phyloP scores from a whole-genome alignment of 2,329 filamentous ascomycete species.

The Aspergillus tanneri region DNA sequence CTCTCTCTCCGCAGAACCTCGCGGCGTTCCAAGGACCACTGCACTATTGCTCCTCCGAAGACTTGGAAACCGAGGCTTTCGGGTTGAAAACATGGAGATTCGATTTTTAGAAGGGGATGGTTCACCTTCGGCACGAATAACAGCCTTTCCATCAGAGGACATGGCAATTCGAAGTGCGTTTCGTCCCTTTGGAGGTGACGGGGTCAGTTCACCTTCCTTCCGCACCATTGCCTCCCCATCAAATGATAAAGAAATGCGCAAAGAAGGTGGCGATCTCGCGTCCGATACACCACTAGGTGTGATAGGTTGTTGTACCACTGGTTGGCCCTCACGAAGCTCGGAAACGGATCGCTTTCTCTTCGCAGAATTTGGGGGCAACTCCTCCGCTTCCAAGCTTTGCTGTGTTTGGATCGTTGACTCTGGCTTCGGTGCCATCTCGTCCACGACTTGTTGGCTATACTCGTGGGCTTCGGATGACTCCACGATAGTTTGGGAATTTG shows the following conservation, averaged over 20 bases:
- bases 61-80: slow-evolving; percentile 52
- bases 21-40: slow-evolving; percentile 58
- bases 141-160: slow-evolving; percentile 87
- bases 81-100: slow-evolving; percentile 49
- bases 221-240: slow-evolving; percentile 42
- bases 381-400: slow-evolving; percentile 18
- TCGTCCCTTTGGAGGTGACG: slow-evolving; percentile 42
- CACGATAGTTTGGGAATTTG: slow-evolving; percentile 35
- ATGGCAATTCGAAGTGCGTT: slow-evolving; percentile 71
- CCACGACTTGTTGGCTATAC: slow-evolving; percentile 24
- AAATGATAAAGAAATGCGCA: slow-evolving; percentile 44
- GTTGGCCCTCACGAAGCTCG: slow-evolving; percentile 24
- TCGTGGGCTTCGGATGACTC: slow-evolving; percentile 25
- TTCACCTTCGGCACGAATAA: slow-evolving; percentile 69
- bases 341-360: slow-evolving; percentile 39
- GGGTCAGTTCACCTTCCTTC: slow-evolving; percentile 41
- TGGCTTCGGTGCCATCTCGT: slow-evolving; percentile 20
- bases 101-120: slow-evolving; percentile 63
- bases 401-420: slow-evolving; percentile 15
- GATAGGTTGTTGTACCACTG: slow-evolving; percentile 12
- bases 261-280: slow-evolving; percentile 37
- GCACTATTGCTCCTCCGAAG: slow-evolving; percentile 72
- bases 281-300: slow-evolving; percentile 22
- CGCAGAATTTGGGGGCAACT: slow-evolving; percentile 20
- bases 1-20: slow-evolving; percentile 51